Conservation (phyloP, 2,329 filamentous ascomycete species). For the Trichoderma hamatum region DNA sequence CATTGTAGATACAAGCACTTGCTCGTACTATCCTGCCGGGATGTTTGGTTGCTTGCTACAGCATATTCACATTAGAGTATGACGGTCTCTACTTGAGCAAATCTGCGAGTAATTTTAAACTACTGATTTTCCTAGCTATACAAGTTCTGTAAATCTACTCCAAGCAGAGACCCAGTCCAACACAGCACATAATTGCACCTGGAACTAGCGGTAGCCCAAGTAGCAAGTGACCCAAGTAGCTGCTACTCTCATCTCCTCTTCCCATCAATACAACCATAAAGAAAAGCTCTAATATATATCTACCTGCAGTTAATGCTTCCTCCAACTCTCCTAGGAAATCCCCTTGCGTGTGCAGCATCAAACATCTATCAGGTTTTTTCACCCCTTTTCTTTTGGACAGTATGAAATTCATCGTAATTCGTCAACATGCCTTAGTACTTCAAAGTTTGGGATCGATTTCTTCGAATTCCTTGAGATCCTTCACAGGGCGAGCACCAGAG, state of each 20-base stretch:
- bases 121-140: background rate
- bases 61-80: no score
- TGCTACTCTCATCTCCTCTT: background rate
- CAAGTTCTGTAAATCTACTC: background rate
- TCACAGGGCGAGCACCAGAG: slow-evolving; percentile 70
- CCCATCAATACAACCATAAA: background rate
- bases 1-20: background rate
- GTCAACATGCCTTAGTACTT: background rate
- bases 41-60: background rate
- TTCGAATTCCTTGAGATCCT: slow-evolving; percentile 81
- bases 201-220: background rate
- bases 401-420: slow-evolving; percentile 20
- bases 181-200: background rate
- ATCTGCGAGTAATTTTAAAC: background rate
- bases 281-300: slow-evolving; percentile 13
- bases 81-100: no score
- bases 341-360: slow-evolving; percentile 26
- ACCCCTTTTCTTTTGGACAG: background rate
- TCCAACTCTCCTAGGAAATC: slow-evolving; percentile 7
- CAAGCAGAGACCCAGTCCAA: background rate
- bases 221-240: background rate
- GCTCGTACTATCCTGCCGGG: background rate
- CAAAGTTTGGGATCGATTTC: slow-evolving; percentile 81
- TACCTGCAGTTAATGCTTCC: slow-evolving; percentile 6
- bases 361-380: slow-evolving; percentile 22